phyloP scores from a whole-genome alignment of 1,139 yeast genomes.

The Tardiomyces depauwii region DNA sequence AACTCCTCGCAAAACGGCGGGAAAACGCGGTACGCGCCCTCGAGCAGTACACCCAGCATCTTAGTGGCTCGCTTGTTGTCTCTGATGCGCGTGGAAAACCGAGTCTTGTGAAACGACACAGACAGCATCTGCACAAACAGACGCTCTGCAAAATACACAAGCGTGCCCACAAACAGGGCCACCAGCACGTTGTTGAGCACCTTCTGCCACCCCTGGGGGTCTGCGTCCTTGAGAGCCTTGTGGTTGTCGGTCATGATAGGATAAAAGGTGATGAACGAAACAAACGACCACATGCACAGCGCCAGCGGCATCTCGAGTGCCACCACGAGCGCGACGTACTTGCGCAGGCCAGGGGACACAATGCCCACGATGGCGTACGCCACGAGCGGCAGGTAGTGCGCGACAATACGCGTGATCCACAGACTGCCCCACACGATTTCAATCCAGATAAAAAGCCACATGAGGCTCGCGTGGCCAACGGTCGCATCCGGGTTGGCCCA shows the following conservation, averaged over 20 bases:
- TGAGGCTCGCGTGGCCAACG: conserved; percentile 25
- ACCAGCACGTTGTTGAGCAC: conserved; percentile 28
- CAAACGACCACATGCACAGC: conserved; percentile 24
- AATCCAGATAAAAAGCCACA: conserved; percentile 34
- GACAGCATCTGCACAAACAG: conserved; percentile 29
- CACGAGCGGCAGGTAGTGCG: conserved; percentile 24
- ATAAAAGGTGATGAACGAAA: conserved; percentile 27
- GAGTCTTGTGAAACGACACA: conserved; percentile 31
- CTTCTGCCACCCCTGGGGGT: conserved; percentile 26
- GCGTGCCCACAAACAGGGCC: conserved; percentile 26
- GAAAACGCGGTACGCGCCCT: conserved; percentile 27
- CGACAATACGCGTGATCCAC: conserved; percentile 25
- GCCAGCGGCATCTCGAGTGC: conserved; percentile 29
- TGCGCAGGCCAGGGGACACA: conserved; percentile 25
- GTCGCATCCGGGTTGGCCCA: conserved; percentile 22
- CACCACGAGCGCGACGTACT: conserved; percentile 23
- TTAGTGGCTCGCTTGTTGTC: conserved; percentile 25
- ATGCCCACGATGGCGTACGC: conserved; percentile 22
- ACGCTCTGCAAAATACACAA: conserved; percentile 28
- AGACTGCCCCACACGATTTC: conserved; percentile 32
- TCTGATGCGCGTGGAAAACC: conserved; percentile 29
- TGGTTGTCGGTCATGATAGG: conserved; percentile 28
- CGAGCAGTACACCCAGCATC: conserved; percentile 23
- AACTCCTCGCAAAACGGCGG: conserved; percentile 29
- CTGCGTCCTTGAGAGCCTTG: conserved; percentile 14